Evolutionary conservation across 192 early-diverging fungal species (phyloP), one percentile per base, ranked within the genome.

Genomic region (Coemansia sp.): DNA sequence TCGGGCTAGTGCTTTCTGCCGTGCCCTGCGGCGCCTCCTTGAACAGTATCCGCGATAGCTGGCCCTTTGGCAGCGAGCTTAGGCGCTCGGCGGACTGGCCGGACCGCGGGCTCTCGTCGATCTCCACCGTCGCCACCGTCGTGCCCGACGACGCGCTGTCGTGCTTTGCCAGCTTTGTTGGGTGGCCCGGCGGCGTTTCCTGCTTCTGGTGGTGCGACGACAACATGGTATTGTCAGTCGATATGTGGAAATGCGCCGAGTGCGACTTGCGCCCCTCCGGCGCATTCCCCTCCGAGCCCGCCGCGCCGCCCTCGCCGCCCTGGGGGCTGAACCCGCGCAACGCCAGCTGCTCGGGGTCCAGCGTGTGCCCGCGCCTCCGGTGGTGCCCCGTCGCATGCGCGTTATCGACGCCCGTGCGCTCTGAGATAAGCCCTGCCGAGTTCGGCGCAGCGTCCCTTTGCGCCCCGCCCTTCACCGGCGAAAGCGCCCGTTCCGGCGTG

Each of bases 31-130:
- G 54, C 19, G 55, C 33, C 28, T 73, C 70, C 16, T 50, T 64
- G 38, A 64, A 58, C 3, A 78, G 65, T 47, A 78, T 78, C 11
- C 56, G 62, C 5, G 75, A 48, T 22, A 78, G 62, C 50, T 78
- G 75, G 32, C 75, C 70, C 25, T 54, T 22, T 4, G 70, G 64
- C 12, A 44, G 44, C 2, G 59, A 33, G 18, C 9, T 43, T n/a
- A 32, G 18, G 6, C 32, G 48, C 8, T 58, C 64, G 2, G 38
- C 28, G 22, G 56, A 54, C 22, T 58, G 56, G 14, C 56, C 57
- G 14, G 61, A 43, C 19, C 52, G 51, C 3, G 64, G 60, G 28
- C 60, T 73, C 4, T 50, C 60, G 5, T 55, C 56, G 14, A 73
- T 43, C 57, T 73, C 71, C 2, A 63, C 50, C 1, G 70, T 73